phyloP scores from a whole-genome alignment of 2,329 filamentous ascomycete genomes.

The Phyllosticta capitalensis region DNA sequence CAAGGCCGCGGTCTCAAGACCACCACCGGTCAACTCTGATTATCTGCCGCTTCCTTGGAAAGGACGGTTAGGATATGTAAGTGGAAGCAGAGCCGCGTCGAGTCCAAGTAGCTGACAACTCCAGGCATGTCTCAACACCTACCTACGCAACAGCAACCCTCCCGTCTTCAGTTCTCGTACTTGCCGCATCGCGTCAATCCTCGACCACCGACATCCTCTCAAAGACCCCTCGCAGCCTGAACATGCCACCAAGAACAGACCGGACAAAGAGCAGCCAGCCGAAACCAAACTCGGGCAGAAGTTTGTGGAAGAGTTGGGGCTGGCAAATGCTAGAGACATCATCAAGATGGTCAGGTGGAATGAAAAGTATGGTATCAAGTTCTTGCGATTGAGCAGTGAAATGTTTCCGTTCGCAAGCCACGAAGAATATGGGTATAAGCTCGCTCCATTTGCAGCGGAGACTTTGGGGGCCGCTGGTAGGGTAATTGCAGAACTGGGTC shows the following conservation, averaged over 20 bases:
- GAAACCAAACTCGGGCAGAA: constrained; percentile 56
- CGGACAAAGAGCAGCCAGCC: constrained; percentile 61
- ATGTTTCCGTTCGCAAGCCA: constrained; percentile 98
- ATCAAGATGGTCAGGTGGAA: constrained; percentile 87
- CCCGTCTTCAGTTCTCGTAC: constrained; percentile 86
- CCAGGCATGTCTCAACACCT: constrained; percentile 84
- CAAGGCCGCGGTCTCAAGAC: constrained; percentile 49
- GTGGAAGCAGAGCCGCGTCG: constrained; percentile 23
- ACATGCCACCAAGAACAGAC: constrained; percentile 77
- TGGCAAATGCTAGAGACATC: constrained; percentile 77
- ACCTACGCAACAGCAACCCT: constrained; percentile 69
- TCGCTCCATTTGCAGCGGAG: constrained; percentile 74
- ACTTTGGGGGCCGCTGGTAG: constrained; percentile 66
- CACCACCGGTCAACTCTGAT: constrained; percentile 72
- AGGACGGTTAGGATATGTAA: constrained; percentile 78
- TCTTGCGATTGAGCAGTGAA: constrained; percentile 84
- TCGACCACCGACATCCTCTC: constrained; percentile 80
- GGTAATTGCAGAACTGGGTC: constrained; percentile 67
- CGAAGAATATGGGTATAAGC: constrained; percentile 71
- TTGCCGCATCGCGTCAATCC: constrained; percentile 79
- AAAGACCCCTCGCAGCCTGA: constrained; percentile 65
- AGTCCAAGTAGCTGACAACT: background rate
- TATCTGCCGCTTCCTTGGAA: constrained; percentile 84
- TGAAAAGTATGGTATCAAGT: constrained; percentile 81
- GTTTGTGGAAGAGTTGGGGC: constrained; percentile 67